A percentile compares a stretch with the other conserved stretches of the same genome.
phyloP scores from a whole-genome alignment of 768 basidiomycete species.

The Flagelloscypha sp. region DNA sequence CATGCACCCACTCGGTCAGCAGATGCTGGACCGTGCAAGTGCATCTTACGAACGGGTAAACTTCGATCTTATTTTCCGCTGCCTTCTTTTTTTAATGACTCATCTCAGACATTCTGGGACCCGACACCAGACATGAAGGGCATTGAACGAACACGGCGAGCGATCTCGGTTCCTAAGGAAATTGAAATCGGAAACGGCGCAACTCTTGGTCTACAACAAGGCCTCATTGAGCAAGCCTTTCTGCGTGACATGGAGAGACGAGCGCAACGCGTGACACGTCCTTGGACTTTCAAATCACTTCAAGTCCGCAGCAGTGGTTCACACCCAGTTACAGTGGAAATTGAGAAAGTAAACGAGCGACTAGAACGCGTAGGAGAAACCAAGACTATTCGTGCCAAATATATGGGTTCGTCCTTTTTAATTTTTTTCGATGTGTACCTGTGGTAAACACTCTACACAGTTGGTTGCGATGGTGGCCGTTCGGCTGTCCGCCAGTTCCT shows the following conservation, averaged over 20 bases:
- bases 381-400: no score
- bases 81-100: background rate
- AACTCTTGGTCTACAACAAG: slow-evolving; percentile 13
- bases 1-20: no score
- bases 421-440: no score
- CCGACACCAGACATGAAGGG: slow-evolving; percentile 14
- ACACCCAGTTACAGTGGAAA: no score
- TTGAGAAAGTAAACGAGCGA: no score
- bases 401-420: background rate
- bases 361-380: no score
- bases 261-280: no score
- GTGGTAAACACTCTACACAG: no score
- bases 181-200: slow-evolving; percentile 14
- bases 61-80: background rate
- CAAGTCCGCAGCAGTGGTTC: no score
- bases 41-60: no score
- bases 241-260: slow-evolving; percentile 12
- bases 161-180: slow-evolving; percentile 11
- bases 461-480: slow-evolving; percentile 27
- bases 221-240: slow-evolving; percentile 12
- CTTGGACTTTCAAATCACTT: no score
- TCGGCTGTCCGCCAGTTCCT: slow-evolving; percentile 31
- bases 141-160: slow-evolving; percentile 20
- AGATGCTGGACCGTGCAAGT: no score
- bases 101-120: slow-evolving; percentile 8